Base-by-base conservation (phyloP, 805 yeast genomes). In the Kodamaea leandrae region DNA sequence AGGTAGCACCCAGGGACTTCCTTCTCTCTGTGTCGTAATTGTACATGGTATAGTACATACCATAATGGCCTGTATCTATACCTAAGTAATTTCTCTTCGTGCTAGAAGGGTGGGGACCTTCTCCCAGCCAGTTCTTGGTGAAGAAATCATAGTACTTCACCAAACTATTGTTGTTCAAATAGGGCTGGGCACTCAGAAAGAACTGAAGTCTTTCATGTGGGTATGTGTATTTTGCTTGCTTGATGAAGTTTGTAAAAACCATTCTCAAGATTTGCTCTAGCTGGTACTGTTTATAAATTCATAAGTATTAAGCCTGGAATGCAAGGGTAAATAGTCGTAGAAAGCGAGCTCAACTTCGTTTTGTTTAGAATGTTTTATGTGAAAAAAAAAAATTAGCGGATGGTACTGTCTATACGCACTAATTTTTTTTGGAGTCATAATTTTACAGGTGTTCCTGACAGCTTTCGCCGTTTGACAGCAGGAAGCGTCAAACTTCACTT, bases 11-110 rank as follows among this genome's bases (percentile, higher is more conserved):
- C 32, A 25, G 37, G 12, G 40, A 37, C 18, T 41, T 45, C 37
- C 32, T 43, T 30, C 35, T 47, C 36, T 47, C 60, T 27, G 51
- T 59, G 40, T 69, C 74, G 30, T 60, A 63, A 45, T 61, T 63
- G 50, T 61, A 66, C 36, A 69, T 60, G 5, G 71, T 57, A 42
- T 59, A 69, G 46, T 69, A 69, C 15, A 69, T 50, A 1, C 74
- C 75, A 46, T 67, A 69, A 42, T 69, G 75, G n/a, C 75, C 75
- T 16, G 49, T 44, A 38, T 55, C 60, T 13, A 68, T 63, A 12
- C 58, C 49, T 38, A 66, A 53, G 36, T 48, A 49, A 16, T 50
- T 45, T n/a, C 43, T 45, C 21, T 38, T 35, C 17, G 41, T 25
- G 26, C 28, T 51, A 3, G 61, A 55, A 6, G 61, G 58, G 32